These are phyloP conservation scores for Ilyonectria mors-panacis DNA, from an alignment of 2,329 filamentous ascomycete species.

Conservation along the genomic window DNA sequence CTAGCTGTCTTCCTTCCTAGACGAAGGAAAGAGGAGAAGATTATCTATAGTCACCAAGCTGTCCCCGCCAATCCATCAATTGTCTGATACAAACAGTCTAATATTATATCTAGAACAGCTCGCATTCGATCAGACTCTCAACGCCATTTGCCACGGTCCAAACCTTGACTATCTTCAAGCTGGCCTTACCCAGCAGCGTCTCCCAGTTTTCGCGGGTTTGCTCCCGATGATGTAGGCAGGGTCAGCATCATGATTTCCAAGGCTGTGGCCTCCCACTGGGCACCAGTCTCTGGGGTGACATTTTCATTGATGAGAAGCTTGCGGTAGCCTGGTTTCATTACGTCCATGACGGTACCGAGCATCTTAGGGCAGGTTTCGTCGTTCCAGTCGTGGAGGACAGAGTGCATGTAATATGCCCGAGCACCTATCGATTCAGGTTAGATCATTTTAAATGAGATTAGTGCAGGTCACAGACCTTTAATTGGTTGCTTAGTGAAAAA, in stretches of 20 bases:
- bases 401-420: conserved; percentile 59
- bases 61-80: no score
- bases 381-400: conserved; percentile 59
- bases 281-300: conserved; percentile 53
- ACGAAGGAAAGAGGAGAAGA: no score
- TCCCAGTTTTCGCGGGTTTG: conserved; percentile 55
- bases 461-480: conserved; percentile 50
- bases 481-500: conserved; percentile 64
- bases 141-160: conserved; percentile 52
- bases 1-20: no score
- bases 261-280: conserved; percentile 54
- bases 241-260: conserved; percentile 57
- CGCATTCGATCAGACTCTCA: conserved; percentile 57
- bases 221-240: conserved; percentile 50
- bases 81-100: no score
- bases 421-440: conserved; percentile 45
- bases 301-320: conserved; percentile 57
- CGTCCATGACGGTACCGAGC: conserved; percentile 49
- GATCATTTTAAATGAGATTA: not conserved
- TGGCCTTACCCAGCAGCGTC: conserved; percentile 50
- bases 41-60: no score
- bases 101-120: conserved; percentile 33
- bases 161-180: conserved; percentile 55
- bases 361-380: conserved; percentile 52
- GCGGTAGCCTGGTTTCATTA: conserved; percentile 56